Base-by-base conservation (phyloP, 768 basidiomycete genomes). In the Termitomyces sp. region DNA sequence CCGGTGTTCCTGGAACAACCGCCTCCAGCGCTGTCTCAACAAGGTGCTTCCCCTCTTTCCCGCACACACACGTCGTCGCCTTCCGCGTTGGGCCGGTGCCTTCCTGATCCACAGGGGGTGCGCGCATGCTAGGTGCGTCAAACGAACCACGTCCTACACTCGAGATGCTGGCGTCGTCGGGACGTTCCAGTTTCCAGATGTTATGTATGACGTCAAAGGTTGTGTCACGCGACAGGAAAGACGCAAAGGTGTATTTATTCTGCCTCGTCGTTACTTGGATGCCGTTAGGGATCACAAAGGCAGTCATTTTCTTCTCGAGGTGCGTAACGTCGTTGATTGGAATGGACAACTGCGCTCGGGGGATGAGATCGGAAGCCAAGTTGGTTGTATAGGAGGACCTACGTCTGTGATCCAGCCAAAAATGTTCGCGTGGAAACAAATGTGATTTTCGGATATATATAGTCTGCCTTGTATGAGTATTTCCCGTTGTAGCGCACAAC, bases 391-490 rank as follows among this genome's bases (percentile, higher is more conserved):
- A 54, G 35, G 13, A 39, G 0, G 80, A 59, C 95, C 74, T 73
- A 96, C 96, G 71, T 96, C 89, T 33, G 96, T 98, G 53, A 97
- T 90, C 97, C 96, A 98, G 46, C 97, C 96, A 74, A 98, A 96
- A 48, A 98, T 98, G 71, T 98, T 98, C 46, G 97, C 96, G 68
- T 99, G 93, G 80, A 98, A 99, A 77, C 94, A 98, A n/a, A 98
- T 84, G 70, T 98, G 96, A 75, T 98, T 98, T 76, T 99, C 96
- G 7, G 97, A 98, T 24, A 98, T 92, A 75, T 98, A 98, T 59
- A 99, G 72, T 12, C 97, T 82, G 5, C 97, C 97, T 80, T 98
- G 97, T 46, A 98, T 90, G 35, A 98, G 80, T 66, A 98, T 98
- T 73, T 98, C 97, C 45, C 95, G 86, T 75, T 98, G 95, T 13